Base-by-base conservation (phyloP, 2,329 filamentous ascomycete genomes). In the Aspergillus quadrilineatus region DNA sequence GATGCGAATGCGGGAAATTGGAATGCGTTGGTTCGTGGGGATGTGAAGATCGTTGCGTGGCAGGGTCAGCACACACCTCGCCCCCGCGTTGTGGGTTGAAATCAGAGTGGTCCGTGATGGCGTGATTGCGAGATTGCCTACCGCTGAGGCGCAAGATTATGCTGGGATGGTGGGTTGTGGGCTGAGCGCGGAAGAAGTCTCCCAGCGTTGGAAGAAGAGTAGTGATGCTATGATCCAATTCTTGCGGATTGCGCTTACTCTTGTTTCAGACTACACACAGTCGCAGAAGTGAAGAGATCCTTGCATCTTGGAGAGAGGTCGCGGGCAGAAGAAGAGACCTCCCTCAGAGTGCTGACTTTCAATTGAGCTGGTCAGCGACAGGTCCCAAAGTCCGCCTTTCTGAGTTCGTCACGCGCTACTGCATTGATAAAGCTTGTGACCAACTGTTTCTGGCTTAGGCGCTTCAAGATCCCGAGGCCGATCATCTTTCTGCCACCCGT, bases 51-150 rank as follows among this genome's bases (percentile, higher is more conserved):
- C 55, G 56, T 47, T 65, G 61, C 12, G 64, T 65, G 49, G 63
- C 61, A 51, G 63, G 61, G 30, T 59, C 60, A 50, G 59, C 59
- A 45, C 53, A 54, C 53, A 60, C 58, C 47, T 60, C 57, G 58
- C 56, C 61, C 53, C 58, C 49, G 64, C 59, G 51, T 41, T 60
- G 55, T 46, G 58, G 60, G 63, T 59, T 62, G 65, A 65, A 64
- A 62, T 69, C 69, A 60, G 60, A 62, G 50, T 63, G 59, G 50
- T 68, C 64, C 70, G 72, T 72, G 63, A 71, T 73, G 67, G 65
- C 68, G 70, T 71, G 69, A 62, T 70, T 60, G 58, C 58, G 37
- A 43, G 60, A 60, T 63, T 50, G 47, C 58, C 50, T 51, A 50
- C 52, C 32, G 29, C 41, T 41, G 46, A 42, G 30, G 48, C 50